Conservation (phyloP, 768 basidiomycete genomes). For the Panus rudis region DNA sequence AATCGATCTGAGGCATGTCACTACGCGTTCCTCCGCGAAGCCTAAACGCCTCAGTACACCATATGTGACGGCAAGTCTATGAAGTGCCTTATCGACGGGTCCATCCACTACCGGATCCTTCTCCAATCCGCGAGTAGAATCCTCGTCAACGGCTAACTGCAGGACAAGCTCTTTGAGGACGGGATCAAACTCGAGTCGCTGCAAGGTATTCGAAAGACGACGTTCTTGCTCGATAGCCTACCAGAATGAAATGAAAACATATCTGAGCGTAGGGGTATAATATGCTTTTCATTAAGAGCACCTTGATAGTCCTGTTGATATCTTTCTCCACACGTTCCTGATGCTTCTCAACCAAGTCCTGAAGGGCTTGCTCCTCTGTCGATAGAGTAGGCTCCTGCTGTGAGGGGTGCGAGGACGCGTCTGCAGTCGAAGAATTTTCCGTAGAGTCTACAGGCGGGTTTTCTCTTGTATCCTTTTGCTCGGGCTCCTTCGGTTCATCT, state of each 20-base stretch:
- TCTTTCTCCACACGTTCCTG: conserved; percentile 91
- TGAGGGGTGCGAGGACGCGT: too few species aligned
- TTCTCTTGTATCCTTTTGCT: too few species aligned
- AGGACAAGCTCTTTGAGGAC: conserved; percentile 22
- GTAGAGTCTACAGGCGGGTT: too few species aligned
- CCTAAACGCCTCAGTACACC: conserved; percentile 75
- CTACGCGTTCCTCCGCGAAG: conserved; percentile 61
- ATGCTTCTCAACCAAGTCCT: conserved; percentile 68
- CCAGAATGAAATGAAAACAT: not conserved
- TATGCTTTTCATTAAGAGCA: conserved; percentile 18
- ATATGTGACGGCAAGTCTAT: conserved; percentile 71
- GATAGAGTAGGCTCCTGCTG: too few species aligned
- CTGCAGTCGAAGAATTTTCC: too few species aligned
- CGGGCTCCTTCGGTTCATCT: too few species aligned
- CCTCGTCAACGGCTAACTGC: conserved; percentile 10
- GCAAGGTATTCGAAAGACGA: conserved; percentile 58
- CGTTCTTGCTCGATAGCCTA: conserved; percentile 81
- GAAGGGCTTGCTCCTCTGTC: conserved; percentile 54
- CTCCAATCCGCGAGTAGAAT: conserved; percentile 8
- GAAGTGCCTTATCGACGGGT: conserved; percentile 62
- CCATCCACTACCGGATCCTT: conserved; percentile 46
- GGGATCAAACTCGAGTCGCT: conserved; percentile 56
- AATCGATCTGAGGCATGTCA: conserved; percentile 63
- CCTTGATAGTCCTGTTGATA: conserved; percentile 65
- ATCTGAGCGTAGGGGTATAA: not conserved